Base-by-base conservation (phyloP, 2,329 filamentous ascomycete species). In the Gnomoniopsis smithogilvyi region DNA sequence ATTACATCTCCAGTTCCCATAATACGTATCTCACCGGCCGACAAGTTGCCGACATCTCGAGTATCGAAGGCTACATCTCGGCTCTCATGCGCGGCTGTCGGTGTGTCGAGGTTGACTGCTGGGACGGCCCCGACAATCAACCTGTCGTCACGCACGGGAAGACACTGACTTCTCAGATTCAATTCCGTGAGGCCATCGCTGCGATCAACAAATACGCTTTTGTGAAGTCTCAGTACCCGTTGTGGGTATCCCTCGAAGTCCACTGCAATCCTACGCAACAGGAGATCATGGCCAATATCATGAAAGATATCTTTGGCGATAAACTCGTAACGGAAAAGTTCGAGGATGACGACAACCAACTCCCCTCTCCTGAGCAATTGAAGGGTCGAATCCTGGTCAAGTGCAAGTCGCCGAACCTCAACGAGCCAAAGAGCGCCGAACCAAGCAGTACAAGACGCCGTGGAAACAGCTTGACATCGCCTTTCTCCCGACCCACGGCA, bases 1-100 rank as follows among this genome's bases (percentile, higher is more conserved):
- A 99, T 74, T 97, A 92, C 78, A 95, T 99, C 65, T 98, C 94
- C 1, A 97, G 93, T 77, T 98, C 95, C 1, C 95, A 99, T 80
- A 99, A 99, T 74, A 99, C 95, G 0, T 99, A 99, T 69, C 86
- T 99, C 1, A 80, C 96, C 4, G 95, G 95, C 15, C 88, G 93
- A 56, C 95, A 99, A 72, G 88, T 98, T 2, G 89, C 87, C 12
- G 94, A 94, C 30, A 85, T 90, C 48, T 97, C 95, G 2, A 98
- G 93, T 69, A 90, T 96, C 2, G 95, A 99, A 73, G 92, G 92
- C 47, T 99, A 99, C 75, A 96, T 98, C 66, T 87, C 87, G 10
- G 91, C 93, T 3, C 82, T 99, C 7, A 87, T 91, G 63, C 89
- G 91, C 61, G 93, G 93, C 10, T 99, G 95, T 71, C 90, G 95